phyloP scores from a whole-genome alignment of 2,329 filamentous ascomycete genomes.

The Penicillium nordicum region DNA sequence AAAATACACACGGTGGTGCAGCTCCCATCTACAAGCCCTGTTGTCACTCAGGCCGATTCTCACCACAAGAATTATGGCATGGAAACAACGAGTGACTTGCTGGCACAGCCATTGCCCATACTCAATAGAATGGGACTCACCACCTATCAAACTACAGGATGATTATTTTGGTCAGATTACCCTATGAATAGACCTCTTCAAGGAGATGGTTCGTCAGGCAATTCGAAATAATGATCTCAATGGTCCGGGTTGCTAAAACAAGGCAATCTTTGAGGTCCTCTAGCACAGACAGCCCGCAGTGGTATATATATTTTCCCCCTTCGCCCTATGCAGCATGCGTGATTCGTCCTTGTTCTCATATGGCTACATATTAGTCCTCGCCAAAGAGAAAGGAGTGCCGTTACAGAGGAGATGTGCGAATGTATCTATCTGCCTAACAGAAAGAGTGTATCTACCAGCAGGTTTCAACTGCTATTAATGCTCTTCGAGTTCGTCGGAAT shows the following conservation, averaged over 20 bases:
- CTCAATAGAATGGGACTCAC: too few species aligned
- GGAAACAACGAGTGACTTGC: too few species aligned
- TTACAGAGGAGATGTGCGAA: not conserved
- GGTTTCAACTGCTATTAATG: not conserved
- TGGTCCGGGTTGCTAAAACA: not conserved
- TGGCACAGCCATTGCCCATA: too few species aligned
- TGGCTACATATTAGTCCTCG: not conserved
- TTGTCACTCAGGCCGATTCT: too few species aligned
- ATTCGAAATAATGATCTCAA: too few species aligned
- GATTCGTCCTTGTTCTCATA: not conserved
- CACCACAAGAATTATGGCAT: too few species aligned
- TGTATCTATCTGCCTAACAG: not conserved
- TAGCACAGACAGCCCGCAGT: not conserved
- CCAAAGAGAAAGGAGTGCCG: not conserved
- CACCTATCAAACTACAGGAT: too few species aligned
- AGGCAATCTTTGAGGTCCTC: not conserved
- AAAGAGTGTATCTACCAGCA: not conserved
- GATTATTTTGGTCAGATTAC: too few species aligned
- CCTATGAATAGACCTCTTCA: too few species aligned
- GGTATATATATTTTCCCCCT: not conserved
- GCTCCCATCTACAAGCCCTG: too few species aligned
- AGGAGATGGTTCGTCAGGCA: too few species aligned
- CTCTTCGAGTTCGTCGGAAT: not conserved
- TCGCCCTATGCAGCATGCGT: not conserved
- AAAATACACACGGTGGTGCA: too few species aligned